A percentile compares a stretch with the other conserved stretches of the same genome.
Evolutionary conservation across 495 filamentous ascomycete genomes (phyloP).

Genomic region (Penicillium herquei): DNA sequence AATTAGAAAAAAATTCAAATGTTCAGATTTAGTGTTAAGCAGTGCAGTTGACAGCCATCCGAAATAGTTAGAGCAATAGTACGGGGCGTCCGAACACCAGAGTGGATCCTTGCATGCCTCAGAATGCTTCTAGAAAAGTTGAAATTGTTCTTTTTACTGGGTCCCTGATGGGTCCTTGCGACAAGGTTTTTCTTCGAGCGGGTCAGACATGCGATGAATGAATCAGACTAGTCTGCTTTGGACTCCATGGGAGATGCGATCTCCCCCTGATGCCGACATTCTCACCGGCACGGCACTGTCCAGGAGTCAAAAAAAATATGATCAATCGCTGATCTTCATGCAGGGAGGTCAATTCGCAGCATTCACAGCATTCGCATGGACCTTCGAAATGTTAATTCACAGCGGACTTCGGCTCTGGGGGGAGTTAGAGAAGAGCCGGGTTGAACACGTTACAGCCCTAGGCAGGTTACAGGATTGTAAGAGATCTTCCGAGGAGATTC

Average conservation of each 20-base stretch:
- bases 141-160: background rate
- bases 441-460: background rate
- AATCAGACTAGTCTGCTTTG: too few species aligned
- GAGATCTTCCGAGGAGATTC: background rate
- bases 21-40: background rate
- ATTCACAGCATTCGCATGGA: background rate
- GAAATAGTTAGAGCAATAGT: constrained; percentile 3
- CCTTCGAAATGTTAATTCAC: background rate
- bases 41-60: constrained; percentile 2
- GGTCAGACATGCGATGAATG: background rate
- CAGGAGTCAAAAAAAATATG: background rate
- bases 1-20: background rate
- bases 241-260: background rate
- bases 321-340: background rate
- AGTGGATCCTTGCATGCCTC: constrained; percentile 2
- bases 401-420: background rate
- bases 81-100: constrained; percentile 2
- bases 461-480: background rate
- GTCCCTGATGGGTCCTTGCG: constrained; percentile 3
- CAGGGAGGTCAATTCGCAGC: background rate
- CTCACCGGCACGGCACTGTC: background rate
- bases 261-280: background rate
- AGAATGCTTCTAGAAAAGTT: constrained; percentile 20
- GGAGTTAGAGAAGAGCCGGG: background rate
- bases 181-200: constrained; percentile 7